A percentile compares a stretch with the other conserved stretches of the same genome.
Evolutionary conservation across 1,139 yeast species (phyloP).

Genomic region (Taphrina flavorubra): DNA sequence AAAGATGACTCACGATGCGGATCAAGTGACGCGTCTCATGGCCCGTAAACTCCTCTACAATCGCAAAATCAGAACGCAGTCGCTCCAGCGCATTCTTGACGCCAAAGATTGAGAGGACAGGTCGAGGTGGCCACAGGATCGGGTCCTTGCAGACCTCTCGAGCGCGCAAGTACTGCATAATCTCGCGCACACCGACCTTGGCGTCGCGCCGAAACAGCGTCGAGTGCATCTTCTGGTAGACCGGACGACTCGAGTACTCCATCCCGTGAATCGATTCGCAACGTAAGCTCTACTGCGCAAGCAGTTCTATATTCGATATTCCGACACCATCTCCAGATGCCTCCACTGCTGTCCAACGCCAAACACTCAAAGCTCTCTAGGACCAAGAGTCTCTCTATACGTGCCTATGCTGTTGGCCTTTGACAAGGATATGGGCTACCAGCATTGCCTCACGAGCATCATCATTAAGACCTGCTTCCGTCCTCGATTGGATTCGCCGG

Average conservation of each 20-base stretch:
- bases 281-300: no score
- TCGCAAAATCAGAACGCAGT: constrained; percentile 26
- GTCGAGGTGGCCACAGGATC: constrained; percentile 32
- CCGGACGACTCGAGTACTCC: background rate
- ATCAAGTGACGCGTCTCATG: constrained; percentile 4
- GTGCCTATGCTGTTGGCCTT: no score
- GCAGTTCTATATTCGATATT: background rate
- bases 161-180: constrained; percentile 24
- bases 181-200: constrained; percentile 25
- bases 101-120: constrained; percentile 26
- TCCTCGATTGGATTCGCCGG: background rate
- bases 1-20: constrained; percentile 1
- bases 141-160: constrained; percentile 24
- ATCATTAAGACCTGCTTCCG: background rate
- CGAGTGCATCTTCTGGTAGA: constrained; percentile 6
- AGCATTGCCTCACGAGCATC: background rate
- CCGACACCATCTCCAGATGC: background rate
- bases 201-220: constrained; percentile 26
- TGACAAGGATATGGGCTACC: background rate
- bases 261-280: background rate
- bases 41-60: constrained; percentile 17
- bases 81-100: constrained; percentile 29
- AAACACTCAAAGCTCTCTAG: no score
- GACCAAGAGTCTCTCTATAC: no score
- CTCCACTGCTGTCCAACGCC: background rate